phyloP scores from a whole-genome alignment of 768 basidiomycete species.

The Lactarius vividus region DNA sequence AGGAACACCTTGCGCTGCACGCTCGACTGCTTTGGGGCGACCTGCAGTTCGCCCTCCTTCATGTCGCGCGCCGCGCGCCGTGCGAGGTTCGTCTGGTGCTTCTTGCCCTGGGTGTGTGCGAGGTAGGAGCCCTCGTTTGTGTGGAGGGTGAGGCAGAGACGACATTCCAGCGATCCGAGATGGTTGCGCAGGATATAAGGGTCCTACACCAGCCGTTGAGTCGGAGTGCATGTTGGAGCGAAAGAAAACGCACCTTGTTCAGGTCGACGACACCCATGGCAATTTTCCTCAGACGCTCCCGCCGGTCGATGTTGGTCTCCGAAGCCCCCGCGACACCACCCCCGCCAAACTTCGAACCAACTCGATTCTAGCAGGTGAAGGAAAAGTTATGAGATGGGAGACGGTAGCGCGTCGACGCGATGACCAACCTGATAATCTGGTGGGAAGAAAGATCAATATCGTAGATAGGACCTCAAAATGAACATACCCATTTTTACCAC shows the following conservation, averaged over 20 bases:
- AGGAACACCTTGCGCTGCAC: constrained; percentile 93
- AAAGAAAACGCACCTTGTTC: constrained; percentile 68
- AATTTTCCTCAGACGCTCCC: constrained; percentile 92
- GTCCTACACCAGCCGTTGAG: constrained; percentile 50
- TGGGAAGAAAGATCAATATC: not conserved
- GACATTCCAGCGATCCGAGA: constrained; percentile 96
- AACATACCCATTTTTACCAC: constrained; percentile 25
- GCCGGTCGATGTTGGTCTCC: constrained; percentile 92
- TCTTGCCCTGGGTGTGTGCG: constrained; percentile 99
- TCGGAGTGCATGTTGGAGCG: not conserved
- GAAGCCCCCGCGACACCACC: constrained; percentile 95
- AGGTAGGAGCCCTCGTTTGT: constrained; percentile 99
- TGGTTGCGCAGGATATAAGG: constrained; percentile 99
- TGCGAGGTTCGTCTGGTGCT: constrained; percentile 98
- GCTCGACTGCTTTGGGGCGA: constrained; percentile 74
- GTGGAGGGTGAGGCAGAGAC: constrained; percentile 94
- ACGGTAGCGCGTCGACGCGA: not conserved
- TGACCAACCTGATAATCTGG: constrained; percentile 26
- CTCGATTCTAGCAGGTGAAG: constrained; percentile 65
- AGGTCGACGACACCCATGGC: constrained; percentile 97
- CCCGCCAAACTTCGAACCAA: constrained; percentile 93
- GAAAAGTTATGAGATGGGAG: not conserved
- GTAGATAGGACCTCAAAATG: not conserved
- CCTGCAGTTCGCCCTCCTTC: constrained; percentile 89
- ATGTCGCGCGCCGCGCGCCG: constrained; percentile 96